Evolutionary conservation across 2,329 filamentous ascomycete species (phyloP), one percentile per base, ranked within the genome.

Genomic region (Ophiocordyceps sinensis): DNA sequence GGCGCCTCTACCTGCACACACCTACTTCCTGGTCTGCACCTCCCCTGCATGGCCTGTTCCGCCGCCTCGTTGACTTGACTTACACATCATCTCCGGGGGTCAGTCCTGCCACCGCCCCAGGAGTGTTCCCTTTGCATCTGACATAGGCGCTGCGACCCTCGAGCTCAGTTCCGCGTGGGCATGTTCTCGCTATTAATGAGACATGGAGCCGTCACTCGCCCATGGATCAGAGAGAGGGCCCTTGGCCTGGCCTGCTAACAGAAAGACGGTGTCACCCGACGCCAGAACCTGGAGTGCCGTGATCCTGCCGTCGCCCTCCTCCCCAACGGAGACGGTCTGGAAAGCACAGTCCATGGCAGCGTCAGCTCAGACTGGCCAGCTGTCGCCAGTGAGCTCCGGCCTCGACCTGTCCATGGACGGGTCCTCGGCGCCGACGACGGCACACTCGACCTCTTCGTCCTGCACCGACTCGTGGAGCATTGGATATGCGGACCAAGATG

Each of bases 331-430:
- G 17, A 41, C 53, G 26, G 36, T 50, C 12, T 60, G 59, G 59
- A 50, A 52, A 39, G 44, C 48, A 12, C 40, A 47, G 21, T 44
- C 48, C 15, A 47, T 47, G 39, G 45, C 46, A 29, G 44, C 46
- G 35, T 59, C 62, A 42, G 51, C 61, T 38, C 63, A 63, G 30
- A 61, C 62, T 12, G 66, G 68, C 36, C 71, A 72, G 48, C 54
- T 74, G 42, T 75, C 72, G 31, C 71, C 71, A 34, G 61, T 69
- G 49, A 75, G 71, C 55, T 66, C 66, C 43, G 65, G 62, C 45
- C 61, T 70, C 53, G 67, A 72, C 35, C 55, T 63, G 30, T 47
- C 49, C 36, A 47, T 63, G 37, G 58, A 63, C 28, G 56, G 56
- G n/a, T 63, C 63, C 15, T 53, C 60, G 23, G 58, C 63, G 10